Evolutionary conservation across 75 land plant species (phyloP).

Genomic region (Pseudotsuga menziesii): DNA sequence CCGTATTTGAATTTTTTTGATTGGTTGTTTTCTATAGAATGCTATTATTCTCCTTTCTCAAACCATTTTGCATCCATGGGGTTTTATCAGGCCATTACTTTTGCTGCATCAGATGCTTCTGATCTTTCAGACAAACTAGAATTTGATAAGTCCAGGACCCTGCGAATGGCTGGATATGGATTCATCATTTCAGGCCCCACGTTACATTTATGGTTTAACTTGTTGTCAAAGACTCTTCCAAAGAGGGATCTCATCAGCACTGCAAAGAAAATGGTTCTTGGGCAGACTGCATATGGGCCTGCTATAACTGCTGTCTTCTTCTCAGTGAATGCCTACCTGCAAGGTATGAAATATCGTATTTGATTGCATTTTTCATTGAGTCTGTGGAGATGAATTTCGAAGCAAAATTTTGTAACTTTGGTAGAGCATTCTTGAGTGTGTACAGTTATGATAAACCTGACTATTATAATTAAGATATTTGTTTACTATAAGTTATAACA

Average conservation of each 20-base stretch:
- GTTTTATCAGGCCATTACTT: conserved; percentile 28
- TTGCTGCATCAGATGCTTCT: conserved; percentile 14
- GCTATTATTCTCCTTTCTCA: background rate
- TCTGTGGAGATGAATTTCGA: background rate
- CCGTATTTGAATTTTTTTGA: background rate
- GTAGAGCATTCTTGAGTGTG: background rate
- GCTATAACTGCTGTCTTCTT: conserved; percentile 55
- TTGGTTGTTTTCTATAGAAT: background rate
- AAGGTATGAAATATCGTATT: conserved; percentile 37
- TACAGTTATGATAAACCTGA: background rate
- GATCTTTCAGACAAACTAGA: conserved; percentile 3
- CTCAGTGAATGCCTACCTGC: conserved; percentile 65
- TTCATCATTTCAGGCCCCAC: conserved; percentile 70
- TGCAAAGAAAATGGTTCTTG: conserved; percentile 65
- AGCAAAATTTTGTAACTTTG: background rate
- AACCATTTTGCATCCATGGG: background rate
- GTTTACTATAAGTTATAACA: background rate
- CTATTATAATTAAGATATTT: background rate
- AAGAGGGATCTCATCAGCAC: conserved; percentile 49
- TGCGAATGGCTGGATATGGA: conserved; percentile 64
- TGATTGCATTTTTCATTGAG: background rate
- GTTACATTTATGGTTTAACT: conserved; percentile 73
- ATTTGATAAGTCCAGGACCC: conserved; percentile 43
- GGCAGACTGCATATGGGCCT: conserved; percentile 69
- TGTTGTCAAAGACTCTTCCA: conserved; percentile 47